These are phyloP conservation scores for Macrophomina phaseolina DNA, from an alignment of 2,329 filamentous ascomycete species.

Conservation along the genomic window DNA sequence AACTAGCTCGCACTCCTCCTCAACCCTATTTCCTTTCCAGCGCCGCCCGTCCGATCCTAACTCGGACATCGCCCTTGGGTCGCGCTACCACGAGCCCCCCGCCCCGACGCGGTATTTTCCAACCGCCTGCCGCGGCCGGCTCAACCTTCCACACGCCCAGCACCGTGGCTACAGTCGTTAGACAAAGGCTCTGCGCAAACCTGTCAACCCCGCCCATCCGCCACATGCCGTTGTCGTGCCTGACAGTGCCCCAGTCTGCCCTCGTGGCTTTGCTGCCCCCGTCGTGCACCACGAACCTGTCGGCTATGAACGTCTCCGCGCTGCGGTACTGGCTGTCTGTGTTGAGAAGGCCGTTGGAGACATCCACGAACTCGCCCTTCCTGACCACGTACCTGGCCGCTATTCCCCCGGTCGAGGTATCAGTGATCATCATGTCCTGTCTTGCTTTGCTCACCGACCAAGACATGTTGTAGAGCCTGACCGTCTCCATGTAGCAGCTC, in stretches of 20 bases:
- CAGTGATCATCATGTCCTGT: slow-evolving; percentile 43
- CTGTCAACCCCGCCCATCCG: slow-evolving; percentile 42
- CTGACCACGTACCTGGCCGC: slow-evolving; percentile 37
- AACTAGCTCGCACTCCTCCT: background rate
- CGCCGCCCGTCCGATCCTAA: slow-evolving; percentile 56
- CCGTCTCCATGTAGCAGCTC: slow-evolving; percentile 45
- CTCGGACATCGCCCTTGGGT: slow-evolving; percentile 59
- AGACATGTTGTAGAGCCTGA: slow-evolving; percentile 42
- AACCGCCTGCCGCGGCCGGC: slow-evolving; percentile 47
- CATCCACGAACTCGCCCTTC: slow-evolving; percentile 45
- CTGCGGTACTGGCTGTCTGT: slow-evolving; percentile 34
- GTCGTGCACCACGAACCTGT: slow-evolving; percentile 40
- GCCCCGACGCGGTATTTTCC: slow-evolving; percentile 57
- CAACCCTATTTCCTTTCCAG: slow-evolving; percentile 22
- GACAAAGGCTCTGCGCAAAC: slow-evolving; percentile 57
- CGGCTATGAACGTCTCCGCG: slow-evolving; percentile 30
- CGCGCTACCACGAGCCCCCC: slow-evolving; percentile 55
- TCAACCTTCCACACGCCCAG: slow-evolving; percentile 63
- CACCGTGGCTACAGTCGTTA: slow-evolving; percentile 59
- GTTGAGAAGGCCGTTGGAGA: slow-evolving; percentile 45
- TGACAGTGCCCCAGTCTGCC: slow-evolving; percentile 24
- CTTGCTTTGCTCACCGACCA: slow-evolving; percentile 44
- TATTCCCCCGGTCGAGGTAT: slow-evolving; percentile 33
- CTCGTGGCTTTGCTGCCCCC: slow-evolving; percentile 34
- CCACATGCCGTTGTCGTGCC: slow-evolving; percentile 27